Evolutionary conservation across 2,329 filamentous ascomycete genomes (phyloP).

Genomic region (Fusarium clavum): DNA sequence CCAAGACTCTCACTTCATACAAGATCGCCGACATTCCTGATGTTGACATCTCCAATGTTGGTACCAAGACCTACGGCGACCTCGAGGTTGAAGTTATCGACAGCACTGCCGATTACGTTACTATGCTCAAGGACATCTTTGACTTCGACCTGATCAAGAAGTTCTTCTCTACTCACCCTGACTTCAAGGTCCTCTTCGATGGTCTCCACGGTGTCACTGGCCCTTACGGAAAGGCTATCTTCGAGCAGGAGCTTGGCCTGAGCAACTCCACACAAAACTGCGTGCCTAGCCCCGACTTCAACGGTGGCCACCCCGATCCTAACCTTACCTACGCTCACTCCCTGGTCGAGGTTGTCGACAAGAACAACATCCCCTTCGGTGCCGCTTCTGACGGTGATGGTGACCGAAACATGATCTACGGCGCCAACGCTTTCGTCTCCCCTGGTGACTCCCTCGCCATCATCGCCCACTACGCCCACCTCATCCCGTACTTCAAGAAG

Average conservation of each 20-base stretch:
- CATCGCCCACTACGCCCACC: slow-evolving; percentile 94
- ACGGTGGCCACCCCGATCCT: slow-evolving; percentile 95
- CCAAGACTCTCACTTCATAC: slow-evolving; percentile 91
- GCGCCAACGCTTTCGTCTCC: slow-evolving; percentile 94
- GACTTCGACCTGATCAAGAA: slow-evolving; percentile 96
- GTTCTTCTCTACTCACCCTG: slow-evolving; percentile 86
- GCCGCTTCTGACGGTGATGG: slow-evolving; percentile 97
- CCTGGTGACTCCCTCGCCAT: slow-evolving; percentile 98
- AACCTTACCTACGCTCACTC: slow-evolving; percentile 98
- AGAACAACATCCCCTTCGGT: slow-evolving; percentile 91
- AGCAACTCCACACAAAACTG: slow-evolving; percentile 87
- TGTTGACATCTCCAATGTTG: slow-evolving; percentile 84
- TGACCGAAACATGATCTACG: slow-evolving; percentile 99
- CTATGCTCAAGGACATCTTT: slow-evolving; percentile 98
- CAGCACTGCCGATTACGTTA: slow-evolving; percentile 89
- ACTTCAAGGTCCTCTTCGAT: slow-evolving; percentile 98
- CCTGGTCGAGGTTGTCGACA: slow-evolving; percentile 92
- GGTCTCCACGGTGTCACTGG: slow-evolving; percentile 95
- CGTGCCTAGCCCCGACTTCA: slow-evolving; percentile 91
- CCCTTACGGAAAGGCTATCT: slow-evolving; percentile 93
- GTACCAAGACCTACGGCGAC: slow-evolving; percentile 83
- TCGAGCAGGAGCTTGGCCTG: slow-evolving; percentile 91
- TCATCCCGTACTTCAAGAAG: slow-evolving; percentile 98
- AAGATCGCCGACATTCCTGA: slow-evolving; percentile 90
- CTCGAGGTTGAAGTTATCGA: slow-evolving; percentile 97